Percentiles rank a stretch among this genome's conserved stretches.
Evolutionary conservation across 2,329 filamentous ascomycete species (phyloP).

Genomic region (Trichophyton mentagrophytes): DNA sequence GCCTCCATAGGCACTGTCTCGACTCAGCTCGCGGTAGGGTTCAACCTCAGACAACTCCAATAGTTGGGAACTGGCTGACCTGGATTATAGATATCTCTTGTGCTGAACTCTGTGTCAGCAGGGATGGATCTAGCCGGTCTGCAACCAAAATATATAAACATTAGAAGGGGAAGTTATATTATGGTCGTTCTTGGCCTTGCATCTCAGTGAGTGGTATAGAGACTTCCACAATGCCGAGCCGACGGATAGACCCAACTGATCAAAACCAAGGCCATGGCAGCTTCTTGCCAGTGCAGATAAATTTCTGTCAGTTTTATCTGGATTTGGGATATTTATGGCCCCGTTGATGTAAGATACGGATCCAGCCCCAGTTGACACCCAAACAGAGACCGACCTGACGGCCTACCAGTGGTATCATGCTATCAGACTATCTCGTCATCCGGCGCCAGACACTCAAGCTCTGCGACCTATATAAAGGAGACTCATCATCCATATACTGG

Average conservation of each 20-base stretch:
- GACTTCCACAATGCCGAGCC: background rate
- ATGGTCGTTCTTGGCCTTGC: slow-evolving; percentile 10
- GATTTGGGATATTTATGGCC: slow-evolving; percentile 36
- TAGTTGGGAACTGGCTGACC: background rate
- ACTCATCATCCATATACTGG: slow-evolving; percentile 31
- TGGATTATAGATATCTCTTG: slow-evolving; percentile 11
- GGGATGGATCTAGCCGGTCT: slow-evolving; percentile 46
- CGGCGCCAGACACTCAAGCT: slow-evolving; percentile 30
- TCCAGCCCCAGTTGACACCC: background rate
- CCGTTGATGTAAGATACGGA: slow-evolving; percentile 23
- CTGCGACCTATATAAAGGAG: slow-evolving; percentile 31
- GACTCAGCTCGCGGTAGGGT: slow-evolving; percentile 20
- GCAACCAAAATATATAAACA: slow-evolving; percentile 43
- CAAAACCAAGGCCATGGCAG: slow-evolving; percentile 40
- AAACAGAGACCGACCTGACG: background rate
- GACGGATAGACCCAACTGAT: background rate
- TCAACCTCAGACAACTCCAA: background rate
- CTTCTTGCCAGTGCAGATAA: slow-evolving; percentile 35
- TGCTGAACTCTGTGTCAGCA: slow-evolving; percentile 39
- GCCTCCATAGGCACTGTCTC: slow-evolving; percentile 34
- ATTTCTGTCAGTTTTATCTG: slow-evolving; percentile 37
- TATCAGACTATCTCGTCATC: slow-evolving; percentile 24
- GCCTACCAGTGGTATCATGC: slow-evolving; percentile 18
- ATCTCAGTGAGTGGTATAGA: slow-evolving; percentile 7
- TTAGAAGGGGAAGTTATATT: slow-evolving; percentile 42